phyloP scores from a whole-genome alignment of 78 protist genomes.

The Mastigamoeba balamuthi region DNA sequence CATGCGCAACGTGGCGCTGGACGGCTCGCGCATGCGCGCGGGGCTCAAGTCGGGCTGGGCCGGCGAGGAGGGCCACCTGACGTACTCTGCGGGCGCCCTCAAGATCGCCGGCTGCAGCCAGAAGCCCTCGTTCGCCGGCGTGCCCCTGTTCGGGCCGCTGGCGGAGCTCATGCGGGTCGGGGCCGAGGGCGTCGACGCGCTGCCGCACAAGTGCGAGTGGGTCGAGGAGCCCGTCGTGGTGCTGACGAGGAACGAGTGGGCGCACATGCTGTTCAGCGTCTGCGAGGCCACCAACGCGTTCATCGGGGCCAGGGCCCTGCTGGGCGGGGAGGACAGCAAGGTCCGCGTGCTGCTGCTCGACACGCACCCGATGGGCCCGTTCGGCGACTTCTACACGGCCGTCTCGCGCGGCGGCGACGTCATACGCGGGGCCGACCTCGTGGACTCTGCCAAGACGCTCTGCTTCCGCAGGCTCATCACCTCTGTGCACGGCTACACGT shows the following conservation, averaged over 20 bases:
- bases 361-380: not conserved
- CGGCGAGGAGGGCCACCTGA: not conserved
- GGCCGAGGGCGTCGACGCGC: no score
- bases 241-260: not conserved
- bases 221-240: not conserved
- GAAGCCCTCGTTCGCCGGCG: not conserved
- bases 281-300: not conserved
- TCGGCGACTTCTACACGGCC: not conserved
- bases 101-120: not conserved
- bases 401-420: not conserved
- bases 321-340: not conserved
- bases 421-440: not conserved
- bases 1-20: not conserved
- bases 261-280: not conserved
- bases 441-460: not conserved
- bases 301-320: not conserved
- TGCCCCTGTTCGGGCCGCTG: not conserved
- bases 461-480: not conserved
- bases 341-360: not conserved
- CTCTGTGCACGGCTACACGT: not conserved
- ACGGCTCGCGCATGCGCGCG: not conserved
- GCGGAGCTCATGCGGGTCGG: not conserved
- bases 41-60: not conserved
- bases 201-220: not conserved
- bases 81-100: not conserved